A percentile compares a stretch with the other conserved stretches of the same genome.
phyloP scores from a whole-genome alignment of 2,329 filamentous ascomycete species.

The Alternaria consortialis region DNA sequence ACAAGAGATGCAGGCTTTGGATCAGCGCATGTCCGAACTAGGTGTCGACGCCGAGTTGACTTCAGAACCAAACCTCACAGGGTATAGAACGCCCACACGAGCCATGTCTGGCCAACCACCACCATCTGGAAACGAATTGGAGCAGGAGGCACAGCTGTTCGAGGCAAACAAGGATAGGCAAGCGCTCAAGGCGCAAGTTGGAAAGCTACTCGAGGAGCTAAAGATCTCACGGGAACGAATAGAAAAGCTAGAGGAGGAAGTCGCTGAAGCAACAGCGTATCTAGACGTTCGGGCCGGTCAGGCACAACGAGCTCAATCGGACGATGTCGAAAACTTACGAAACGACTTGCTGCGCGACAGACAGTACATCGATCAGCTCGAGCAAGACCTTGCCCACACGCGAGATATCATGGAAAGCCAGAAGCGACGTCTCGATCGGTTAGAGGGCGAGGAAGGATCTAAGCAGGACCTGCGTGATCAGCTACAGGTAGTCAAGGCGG shows the following conservation, averaged over 20 bases:
- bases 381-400: slow-evolving; percentile 57
- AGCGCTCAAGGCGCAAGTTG: slow-evolving; percentile 53
- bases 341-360: slow-evolving; percentile 56
- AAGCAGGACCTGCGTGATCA: slow-evolving; percentile 62
- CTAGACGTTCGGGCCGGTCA: slow-evolving; percentile 53
- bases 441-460: slow-evolving; percentile 53
- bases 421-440: slow-evolving; percentile 56
- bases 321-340: slow-evolving; percentile 56
- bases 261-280: slow-evolving; percentile 58
- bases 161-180: slow-evolving; percentile 58
- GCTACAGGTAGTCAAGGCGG: slow-evolving; percentile 58
- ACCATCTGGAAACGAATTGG: slow-evolving; percentile 52
- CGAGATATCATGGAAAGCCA: slow-evolving; percentile 56
- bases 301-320: slow-evolving; percentile 50
- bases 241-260: slow-evolving; percentile 57
- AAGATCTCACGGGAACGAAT: slow-evolving; percentile 54
- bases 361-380: slow-evolving; percentile 61
- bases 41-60: slow-evolving; percentile 49
- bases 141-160: slow-evolving; percentile 61
- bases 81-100: slow-evolving; percentile 45
- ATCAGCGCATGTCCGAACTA: slow-evolving; percentile 47
- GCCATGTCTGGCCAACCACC: slow-evolving; percentile 39
- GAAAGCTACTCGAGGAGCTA: slow-evolving; percentile 54
- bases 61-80: slow-evolving; percentile 43
- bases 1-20: slow-evolving; percentile 51